Conservation (phyloP, 768 basidiomycete genomes). For the Strobilomyces echinocephalus region DNA sequence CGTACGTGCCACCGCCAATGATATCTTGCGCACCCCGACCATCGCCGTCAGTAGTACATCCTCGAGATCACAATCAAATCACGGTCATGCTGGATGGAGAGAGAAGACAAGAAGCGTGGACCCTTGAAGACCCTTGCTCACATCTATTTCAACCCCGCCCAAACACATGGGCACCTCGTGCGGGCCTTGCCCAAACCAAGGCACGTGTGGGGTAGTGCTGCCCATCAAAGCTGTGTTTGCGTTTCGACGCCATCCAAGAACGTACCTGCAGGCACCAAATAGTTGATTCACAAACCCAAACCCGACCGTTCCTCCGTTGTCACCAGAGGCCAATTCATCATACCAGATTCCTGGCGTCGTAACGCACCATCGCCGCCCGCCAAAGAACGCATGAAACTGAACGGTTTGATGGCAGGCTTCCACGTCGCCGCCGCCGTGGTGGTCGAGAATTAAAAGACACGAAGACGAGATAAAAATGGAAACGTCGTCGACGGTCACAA, state of each 20-base stretch:
- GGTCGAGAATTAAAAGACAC: neutral
- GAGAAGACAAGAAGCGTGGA: neutral
- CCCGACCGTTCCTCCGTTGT: neutral
- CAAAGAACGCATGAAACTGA: constrained; percentile 25
- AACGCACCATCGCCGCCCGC: constrained; percentile 15
- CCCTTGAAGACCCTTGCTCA: neutral
- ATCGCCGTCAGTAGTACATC: neutral
- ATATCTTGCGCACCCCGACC: neutral
- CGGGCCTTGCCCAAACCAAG: neutral
- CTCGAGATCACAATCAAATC: neutral
- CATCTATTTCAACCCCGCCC: neutral
- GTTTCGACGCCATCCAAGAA: constrained; percentile 3
- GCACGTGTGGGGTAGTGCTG: neutral
- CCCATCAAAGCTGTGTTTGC: neutral
- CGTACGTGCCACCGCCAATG: neutral
- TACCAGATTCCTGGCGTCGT: neutral
- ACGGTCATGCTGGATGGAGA: neutral
- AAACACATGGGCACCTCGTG: constrained; percentile 3
- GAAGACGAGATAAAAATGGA: neutral
- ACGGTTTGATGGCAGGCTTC: constrained; percentile 32
- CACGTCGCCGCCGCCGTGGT: neutral
- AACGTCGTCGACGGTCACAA: constrained; percentile 23
- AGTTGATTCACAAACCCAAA: constrained; percentile 30
- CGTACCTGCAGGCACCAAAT: constrained; percentile 33
- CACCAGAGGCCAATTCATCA: neutral